A percentile compares a stretch with the other conserved stretches of the same genome.
Conservation (phyloP, 768 basidiomycete species). For the Hypholoma fasciculare region DNA sequence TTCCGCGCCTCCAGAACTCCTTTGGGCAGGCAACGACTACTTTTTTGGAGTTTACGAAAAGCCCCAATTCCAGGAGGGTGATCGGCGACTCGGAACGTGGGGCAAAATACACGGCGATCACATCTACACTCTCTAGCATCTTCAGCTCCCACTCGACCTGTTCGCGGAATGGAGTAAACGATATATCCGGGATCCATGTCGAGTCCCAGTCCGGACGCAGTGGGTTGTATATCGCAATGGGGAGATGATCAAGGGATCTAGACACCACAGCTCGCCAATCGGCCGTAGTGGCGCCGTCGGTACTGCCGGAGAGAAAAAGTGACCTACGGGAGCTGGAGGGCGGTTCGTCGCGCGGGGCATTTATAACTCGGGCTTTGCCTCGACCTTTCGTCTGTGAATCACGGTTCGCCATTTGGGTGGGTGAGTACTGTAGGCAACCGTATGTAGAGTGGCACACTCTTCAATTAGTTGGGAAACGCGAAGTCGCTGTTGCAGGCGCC, state of each 20-base stretch:
- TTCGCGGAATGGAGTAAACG: not conserved
- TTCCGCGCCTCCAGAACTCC: not conserved
- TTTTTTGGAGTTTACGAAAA: not conserved
- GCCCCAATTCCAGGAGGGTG: not conserved
- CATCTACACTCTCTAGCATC: not conserved
- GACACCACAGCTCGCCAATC: not conserved
- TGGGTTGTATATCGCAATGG: conserved; percentile 3
- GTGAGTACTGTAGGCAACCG: no score
- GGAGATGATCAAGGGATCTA: not conserved
- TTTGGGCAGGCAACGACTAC: not conserved
- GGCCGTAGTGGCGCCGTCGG: not conserved
- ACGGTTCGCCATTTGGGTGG: no score
- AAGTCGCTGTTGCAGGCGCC: no score
- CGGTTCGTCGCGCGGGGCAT: not conserved
- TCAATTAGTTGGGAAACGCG: no score
- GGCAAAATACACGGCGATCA: not conserved
- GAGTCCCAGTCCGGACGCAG: not conserved
- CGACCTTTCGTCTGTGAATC: not conserved
- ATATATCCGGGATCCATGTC: not conserved
- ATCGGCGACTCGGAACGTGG: not conserved
- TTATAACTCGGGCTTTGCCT: not conserved
- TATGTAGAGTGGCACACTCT: no score
- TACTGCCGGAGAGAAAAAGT: conserved; percentile 2
- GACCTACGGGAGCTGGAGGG: not conserved
- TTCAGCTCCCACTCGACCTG: conserved; percentile 4